phyloP scores from a whole-genome alignment of 305 asterid genomes.

The Fraxinus velutina region DNA sequence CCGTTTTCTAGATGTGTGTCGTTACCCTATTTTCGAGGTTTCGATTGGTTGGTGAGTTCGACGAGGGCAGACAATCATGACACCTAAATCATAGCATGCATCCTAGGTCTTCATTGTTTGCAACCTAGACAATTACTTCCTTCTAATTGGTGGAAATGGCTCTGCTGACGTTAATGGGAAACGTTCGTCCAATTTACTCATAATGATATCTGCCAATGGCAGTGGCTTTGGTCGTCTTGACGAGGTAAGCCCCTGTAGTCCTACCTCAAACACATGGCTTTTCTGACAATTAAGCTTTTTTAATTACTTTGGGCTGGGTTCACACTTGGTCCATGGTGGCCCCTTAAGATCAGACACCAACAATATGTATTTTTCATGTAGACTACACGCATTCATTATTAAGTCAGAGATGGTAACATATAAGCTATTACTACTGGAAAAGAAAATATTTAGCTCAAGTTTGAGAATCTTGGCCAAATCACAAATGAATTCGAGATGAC shows the following conservation, averaged over 20 bases:
- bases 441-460: neutral
- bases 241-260: neutral
- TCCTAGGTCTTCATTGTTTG: neutral
- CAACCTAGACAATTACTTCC: neutral
- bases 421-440: neutral
- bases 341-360: neutral
- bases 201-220: neutral
- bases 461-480: neutral
- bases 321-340: neutral
- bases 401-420: neutral
- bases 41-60: neutral
- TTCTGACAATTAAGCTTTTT: neutral
- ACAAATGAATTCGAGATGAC: neutral
- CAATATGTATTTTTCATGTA: neutral
- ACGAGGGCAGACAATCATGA: neutral
- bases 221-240: neutral
- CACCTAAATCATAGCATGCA: neutral
- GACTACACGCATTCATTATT: neutral
- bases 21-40: neutral
- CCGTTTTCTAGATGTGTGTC: neutral
- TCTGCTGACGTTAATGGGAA: neutral
- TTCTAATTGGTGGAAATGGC: neutral
- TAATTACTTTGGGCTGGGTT: neutral
- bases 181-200: neutral
- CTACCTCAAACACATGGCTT: neutral